A percentile compares a stretch with the other conserved stretches of the same genome.
phyloP scores from a whole-genome alignment of 441 rosid genomes.

The Monsonia emarginata region DNA sequence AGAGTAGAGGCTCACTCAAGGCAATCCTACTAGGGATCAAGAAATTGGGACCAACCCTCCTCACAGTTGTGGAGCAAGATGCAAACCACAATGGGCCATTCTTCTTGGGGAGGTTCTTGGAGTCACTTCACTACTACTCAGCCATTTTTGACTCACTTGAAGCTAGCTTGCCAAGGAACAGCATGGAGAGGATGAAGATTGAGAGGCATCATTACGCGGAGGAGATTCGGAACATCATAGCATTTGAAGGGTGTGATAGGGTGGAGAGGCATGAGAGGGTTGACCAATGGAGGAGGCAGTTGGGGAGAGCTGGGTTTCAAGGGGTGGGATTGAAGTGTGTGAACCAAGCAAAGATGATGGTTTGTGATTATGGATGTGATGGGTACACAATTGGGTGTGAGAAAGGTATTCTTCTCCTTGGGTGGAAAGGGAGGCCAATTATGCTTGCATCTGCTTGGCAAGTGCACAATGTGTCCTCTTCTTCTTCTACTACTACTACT shows the following conservation, averaged over 20 bases:
- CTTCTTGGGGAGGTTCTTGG: constrained; percentile 58
- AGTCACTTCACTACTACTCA: constrained; percentile 59
- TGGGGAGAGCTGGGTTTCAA: constrained; percentile 60
- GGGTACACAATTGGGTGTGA: constrained; percentile 44
- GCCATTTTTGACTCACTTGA: constrained; percentile 58
- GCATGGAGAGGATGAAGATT: constrained; percentile 47
- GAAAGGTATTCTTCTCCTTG: constrained; percentile 49
- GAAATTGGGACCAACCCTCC: constrained; percentile 37
- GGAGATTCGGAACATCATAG: constrained; percentile 51
- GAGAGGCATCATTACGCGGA: constrained; percentile 45
- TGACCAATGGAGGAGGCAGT: constrained; percentile 58
- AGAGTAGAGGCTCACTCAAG: constrained; percentile 57
- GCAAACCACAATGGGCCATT: constrained; percentile 65
- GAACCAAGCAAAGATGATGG: constrained; percentile 53
- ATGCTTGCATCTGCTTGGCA: constrained; percentile 69
- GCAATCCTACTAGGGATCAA: constrained; percentile 57
- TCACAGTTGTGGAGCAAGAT: constrained; percentile 56
- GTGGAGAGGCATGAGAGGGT: constrained; percentile 57
- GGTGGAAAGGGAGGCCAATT: constrained; percentile 68
- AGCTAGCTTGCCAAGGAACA: constrained; percentile 41
- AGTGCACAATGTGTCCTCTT: constrained; percentile 19
- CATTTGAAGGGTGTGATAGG: constrained; percentile 42
- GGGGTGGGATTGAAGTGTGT: constrained; percentile 39
- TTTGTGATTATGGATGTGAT: constrained; percentile 51
- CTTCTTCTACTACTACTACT: too few species aligned